Evolutionary conservation across 1,284 basidiomycete genomes (phyloP).

Genomic region (Tetrapyrgos nigripes): DNA sequence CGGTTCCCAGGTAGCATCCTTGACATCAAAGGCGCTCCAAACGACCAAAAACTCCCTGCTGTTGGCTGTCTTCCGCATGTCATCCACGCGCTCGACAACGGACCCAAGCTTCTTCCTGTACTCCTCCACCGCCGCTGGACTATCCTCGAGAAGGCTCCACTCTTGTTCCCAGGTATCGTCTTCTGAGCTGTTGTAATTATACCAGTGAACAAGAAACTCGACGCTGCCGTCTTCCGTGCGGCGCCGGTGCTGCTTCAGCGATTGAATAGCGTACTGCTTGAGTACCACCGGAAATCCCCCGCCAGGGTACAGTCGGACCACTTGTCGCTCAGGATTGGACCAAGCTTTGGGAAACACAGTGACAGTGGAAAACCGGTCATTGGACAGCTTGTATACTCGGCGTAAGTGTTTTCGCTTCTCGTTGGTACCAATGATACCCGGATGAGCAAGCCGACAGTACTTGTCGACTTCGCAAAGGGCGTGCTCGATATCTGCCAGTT

Average conservation of each 20-base stretch:
- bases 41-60: neutral
- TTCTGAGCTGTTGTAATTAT: neutral
- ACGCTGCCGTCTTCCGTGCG: constrained; percentile 22
- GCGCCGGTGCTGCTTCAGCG: constrained; percentile 43
- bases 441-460: constrained; percentile 57
- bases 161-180: constrained; percentile 64
- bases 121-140: constrained; percentile 44
- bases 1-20: constrained; percentile 15
- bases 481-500: constrained; percentile 69
- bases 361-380: constrained; percentile 26
- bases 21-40: constrained; percentile 9
- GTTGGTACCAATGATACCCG: constrained; percentile 37
- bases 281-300: neutral
- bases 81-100: constrained; percentile 11
- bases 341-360: constrained; percentile 58
- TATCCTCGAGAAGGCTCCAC: constrained; percentile 51
- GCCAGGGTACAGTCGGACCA: constrained; percentile 28
- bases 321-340: constrained; percentile 45
- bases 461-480: constrained; percentile 73
- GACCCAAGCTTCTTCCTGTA: neutral
- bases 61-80: neutral
- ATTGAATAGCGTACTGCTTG: constrained; percentile 47
- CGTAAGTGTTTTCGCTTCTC: constrained; percentile 23
- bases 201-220: constrained; percentile 41
- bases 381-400: constrained; percentile 36